Base-by-base conservation (phyloP, 208 protist species). In the Crithidia thermophila region DNA sequence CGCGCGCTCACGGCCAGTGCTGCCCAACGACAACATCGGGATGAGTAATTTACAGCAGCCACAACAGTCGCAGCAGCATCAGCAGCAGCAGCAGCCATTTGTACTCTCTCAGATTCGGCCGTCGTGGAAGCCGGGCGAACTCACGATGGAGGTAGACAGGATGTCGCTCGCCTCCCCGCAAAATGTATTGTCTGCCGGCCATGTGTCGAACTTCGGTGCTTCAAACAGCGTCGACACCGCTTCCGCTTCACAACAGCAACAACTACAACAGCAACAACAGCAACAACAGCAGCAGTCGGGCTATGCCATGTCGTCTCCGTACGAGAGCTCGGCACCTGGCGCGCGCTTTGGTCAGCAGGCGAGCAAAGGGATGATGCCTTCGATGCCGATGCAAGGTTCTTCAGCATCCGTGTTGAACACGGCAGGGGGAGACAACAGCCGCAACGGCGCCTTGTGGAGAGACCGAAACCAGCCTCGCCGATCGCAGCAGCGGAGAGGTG, bases 131-230 rank as follows among this genome's bases (percentile, higher is more conserved):
- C 39, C 50, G 21, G 59, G 67, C 14, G 67, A 63, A 10, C 46
- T 74, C 25, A 74, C 52, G 33, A 49, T 74, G 33, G 47, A 66
- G 33, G 56, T 67, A 42, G 67, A 67, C 30, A 64, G 46, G 9
- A 56, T 62, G 25, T 47, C 56, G 16, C 16, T 67, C 4, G 43
- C 20, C 5, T 60, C 67, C 4, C 60, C 60, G 47, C 60, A 46
- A 9, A 20, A 9, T 21, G 20, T 4, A 18, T 18, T 4, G 1
- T 25, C 11, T 16, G 10, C 16, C 20, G 30, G 37, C 18, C 28
- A 16, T 20, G 9, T 62, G 42, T 27, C 42, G 28, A 62, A 21
- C 57, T 62, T 47, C 28, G 28, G 2, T 21, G 13, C 57, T 2
- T 20, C 28, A n/a, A 27, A n/a, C n/a, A n/a, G n/a, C n/a, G n/a